Conservation (phyloP, 1,284 basidiomycete species). For the Ceratobasidium sp. region DNA sequence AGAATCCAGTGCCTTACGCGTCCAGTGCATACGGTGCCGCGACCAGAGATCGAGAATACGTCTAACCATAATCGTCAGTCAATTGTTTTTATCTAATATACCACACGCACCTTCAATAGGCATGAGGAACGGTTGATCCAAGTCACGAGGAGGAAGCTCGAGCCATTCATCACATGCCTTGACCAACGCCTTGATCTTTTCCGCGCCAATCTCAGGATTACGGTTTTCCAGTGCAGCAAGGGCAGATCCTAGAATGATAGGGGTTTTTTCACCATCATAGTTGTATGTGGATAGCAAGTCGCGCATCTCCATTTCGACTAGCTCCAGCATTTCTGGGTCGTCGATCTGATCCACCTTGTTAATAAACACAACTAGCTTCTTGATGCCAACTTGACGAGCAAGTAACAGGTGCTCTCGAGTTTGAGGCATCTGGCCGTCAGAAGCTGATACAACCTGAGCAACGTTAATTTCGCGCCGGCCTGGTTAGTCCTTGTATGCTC, state of each 20-base stretch:
- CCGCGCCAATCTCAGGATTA: conserved; percentile 77
- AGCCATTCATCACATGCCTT: conserved; percentile 94
- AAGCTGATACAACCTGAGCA: conserved; percentile 85
- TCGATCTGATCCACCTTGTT: conserved; percentile 99
- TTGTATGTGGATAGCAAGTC: conserved; percentile 93
- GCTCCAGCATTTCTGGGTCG: conserved; percentile 98
- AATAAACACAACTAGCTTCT: conserved; percentile 98
- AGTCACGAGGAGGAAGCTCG: conserved; percentile 93
- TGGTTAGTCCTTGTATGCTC: conserved; percentile 11
- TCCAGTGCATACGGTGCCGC: conserved; percentile 98
- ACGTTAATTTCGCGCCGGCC: background rate
- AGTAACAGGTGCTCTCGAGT: conserved; percentile 98
- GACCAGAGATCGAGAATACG: conserved; percentile 97
- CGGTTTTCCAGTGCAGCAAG: conserved; percentile 92
- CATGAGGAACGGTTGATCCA: conserved; percentile 98
- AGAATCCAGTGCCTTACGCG: conserved; percentile 61
- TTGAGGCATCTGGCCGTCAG: conserved; percentile 99
- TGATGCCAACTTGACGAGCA: conserved; percentile 98
- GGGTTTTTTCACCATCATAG: conserved; percentile 97
- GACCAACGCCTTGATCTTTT: conserved; percentile 87
- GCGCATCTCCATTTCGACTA: conserved; percentile 99
- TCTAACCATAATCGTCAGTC: conserved; percentile 59
- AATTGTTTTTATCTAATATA: background rate
- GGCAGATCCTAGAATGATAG: conserved; percentile 96
- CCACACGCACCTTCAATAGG: conserved; percentile 76